Evolutionary conservation across 108 stramenopile species (phyloP), one percentile per base, ranked within the genome.

Genomic region (Cyclotella atomus): DNA sequence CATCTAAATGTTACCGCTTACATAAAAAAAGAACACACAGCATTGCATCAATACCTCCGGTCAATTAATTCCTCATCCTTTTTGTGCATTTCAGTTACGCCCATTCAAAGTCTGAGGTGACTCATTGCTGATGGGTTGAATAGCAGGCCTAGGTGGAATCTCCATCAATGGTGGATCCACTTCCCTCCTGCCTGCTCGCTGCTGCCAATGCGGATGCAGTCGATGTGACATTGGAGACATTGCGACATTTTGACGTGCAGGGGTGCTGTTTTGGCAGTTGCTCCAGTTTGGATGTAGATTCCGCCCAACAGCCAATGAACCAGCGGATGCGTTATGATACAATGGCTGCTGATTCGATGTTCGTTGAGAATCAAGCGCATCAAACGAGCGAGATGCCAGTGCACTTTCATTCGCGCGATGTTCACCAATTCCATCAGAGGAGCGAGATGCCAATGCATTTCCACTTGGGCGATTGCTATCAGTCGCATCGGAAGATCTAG

Each of bases 211-310:
- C 5, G 45, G 64, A 47, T 46, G 45, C 9, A 49, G 47, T 20
- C 60, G 60, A 49, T 24, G 23, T 19, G 38, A 62, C 23, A 32
- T 47, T 3, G 64, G 64, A 15, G 64, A 46, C 29, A 30, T n/a
- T 21, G 30, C 25, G 49, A n/a, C 2, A 38, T 19, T 16, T 49
- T 32, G 64, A 7, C 60, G 36, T 21, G 36, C 19, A 2, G 21
- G 14, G 2, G 10, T 7, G 43, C 3, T 43, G 43, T 41, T 61
- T 23, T 61, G 16, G n/a, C 20, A 1, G 8, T 1, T 43, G 7
- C 16, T 24, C 64, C 64, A 65, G 25, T 65, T 65, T 7, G 64
- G 64, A 47, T 65, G 64, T 49, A 65, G 64, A 32, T 65, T 65
- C 17, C 64, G 25, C 28, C 64, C 38, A n/a, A 23, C 5, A 33